These are phyloP conservation scores for Suhomyces chickasaworum DNA, from an alignment of 1,139 yeast species.

Conservation along the genomic window DNA sequence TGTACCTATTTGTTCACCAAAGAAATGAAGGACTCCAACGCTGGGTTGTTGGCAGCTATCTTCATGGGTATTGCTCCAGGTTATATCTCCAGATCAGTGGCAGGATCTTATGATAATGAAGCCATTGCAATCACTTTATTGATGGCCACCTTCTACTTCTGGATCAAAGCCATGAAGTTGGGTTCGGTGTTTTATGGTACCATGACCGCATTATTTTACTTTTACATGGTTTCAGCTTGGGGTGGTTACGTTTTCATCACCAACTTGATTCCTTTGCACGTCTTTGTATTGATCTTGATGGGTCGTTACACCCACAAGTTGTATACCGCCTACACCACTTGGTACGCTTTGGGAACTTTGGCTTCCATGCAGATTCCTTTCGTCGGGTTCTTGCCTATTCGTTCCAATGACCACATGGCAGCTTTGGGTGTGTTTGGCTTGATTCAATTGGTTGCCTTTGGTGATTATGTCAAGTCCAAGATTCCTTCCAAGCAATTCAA, in stretches of 20 bases:
- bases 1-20: constrained; percentile 87
- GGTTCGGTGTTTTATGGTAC: constrained; percentile 90
- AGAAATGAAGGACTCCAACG: constrained; percentile 88
- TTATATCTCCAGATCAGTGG: constrained; percentile 95
- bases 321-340: constrained; percentile 90
- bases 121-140: constrained; percentile 96
- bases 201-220: constrained; percentile 83
- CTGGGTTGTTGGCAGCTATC: constrained; percentile 89
- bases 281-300: constrained; percentile 87
- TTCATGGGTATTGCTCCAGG: constrained; percentile 99
- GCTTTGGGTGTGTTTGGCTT: constrained; percentile 97
- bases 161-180: constrained; percentile 91
- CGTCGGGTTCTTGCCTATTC: constrained; percentile 94
- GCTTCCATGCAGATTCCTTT: constrained; percentile 99
- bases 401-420: constrained; percentile 98
- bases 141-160: constrained; percentile 92
- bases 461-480: constrained; percentile 75
- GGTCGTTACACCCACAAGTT: constrained; percentile 85
- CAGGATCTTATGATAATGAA: constrained; percentile 98
- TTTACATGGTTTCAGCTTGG: constrained; percentile 99
- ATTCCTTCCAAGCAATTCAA: constrained; percentile 77
- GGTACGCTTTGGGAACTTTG: constrained; percentile 95
- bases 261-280: constrained; percentile 94
- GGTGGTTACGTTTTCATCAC: constrained; percentile 99
- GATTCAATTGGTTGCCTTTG: constrained; percentile 85